These are phyloP conservation scores for Yamadazyma mexicana DNA, from an alignment of 1,139 yeast genomes.

Conservation along the genomic window DNA sequence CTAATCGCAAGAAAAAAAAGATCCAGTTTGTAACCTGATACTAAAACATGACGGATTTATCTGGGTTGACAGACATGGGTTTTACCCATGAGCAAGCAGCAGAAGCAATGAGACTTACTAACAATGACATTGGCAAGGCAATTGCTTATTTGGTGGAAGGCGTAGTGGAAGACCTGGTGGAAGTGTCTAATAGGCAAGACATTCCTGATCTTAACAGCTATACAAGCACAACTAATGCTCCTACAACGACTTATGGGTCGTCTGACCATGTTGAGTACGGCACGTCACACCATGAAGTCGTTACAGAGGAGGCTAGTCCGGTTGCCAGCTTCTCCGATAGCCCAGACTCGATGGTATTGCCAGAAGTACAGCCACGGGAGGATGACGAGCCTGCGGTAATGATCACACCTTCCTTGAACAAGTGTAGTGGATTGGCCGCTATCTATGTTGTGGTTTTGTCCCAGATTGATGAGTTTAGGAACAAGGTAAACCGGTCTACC, in stretches of 20 bases:
- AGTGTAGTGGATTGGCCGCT: conserved; percentile 10
- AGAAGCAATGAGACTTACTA: conserved; percentile 40
- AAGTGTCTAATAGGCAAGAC: conserved; percentile 15
- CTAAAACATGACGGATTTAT: conserved; percentile 11
- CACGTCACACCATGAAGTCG: neutral
- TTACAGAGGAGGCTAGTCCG: neutral
- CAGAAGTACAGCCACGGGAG: conserved; percentile 2
- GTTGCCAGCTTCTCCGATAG: conserved; percentile 3
- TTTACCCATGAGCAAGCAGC: conserved; percentile 46
- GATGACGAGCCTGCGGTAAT: conserved; percentile 4
- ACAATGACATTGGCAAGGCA: conserved; percentile 55
- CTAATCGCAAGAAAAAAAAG: conserved; percentile 1
- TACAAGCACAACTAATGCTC: neutral
- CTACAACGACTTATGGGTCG: neutral
- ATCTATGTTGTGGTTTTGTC: conserved; percentile 16
- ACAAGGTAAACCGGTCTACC: conserved; percentile 1
- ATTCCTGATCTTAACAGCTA: conserved; percentile 15
- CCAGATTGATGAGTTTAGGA: conserved; percentile 24
- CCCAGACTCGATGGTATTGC: conserved; percentile 2
- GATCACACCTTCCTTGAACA: conserved; percentile 4
- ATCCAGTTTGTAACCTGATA: neutral
- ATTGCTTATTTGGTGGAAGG: conserved; percentile 50
- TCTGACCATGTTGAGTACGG: neutral
- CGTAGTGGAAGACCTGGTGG: conserved; percentile 8
- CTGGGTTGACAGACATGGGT: conserved; percentile 59